A percentile compares a stretch with the other conserved stretches of the same genome.
phyloP scores from a whole-genome alignment of 345 rosid species.

The Theobroma cacao region DNA sequence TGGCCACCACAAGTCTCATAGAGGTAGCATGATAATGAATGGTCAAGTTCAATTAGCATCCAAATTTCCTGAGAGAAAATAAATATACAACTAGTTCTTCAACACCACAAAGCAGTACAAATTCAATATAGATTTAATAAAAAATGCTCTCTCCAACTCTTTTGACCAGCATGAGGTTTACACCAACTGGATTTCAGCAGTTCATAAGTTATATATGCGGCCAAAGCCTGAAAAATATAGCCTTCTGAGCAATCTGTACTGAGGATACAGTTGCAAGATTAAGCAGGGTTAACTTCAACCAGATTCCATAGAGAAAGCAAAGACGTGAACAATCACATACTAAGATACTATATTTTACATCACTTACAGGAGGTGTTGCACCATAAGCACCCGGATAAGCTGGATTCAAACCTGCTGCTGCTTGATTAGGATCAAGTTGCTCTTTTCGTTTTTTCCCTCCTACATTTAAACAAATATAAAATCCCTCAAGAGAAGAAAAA shows the following conservation, averaged over 20 bases:
- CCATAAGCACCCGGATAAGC: constrained; percentile 75
- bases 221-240: neutral
- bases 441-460: constrained; percentile 85
- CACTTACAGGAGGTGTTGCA: constrained; percentile 81
- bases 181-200: neutral
- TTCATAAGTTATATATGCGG: neutral
- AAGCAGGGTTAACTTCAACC: neutral
- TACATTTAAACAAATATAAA: constrained; percentile 13
- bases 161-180: neutral
- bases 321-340: neutral
- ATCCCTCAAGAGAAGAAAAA: neutral
- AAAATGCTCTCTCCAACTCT: neutral
- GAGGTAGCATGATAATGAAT: neutral
- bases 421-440: constrained; percentile 74
- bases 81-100: neutral
- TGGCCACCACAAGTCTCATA: neutral
- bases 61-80: neutral
- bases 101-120: neutral
- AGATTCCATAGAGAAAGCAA: neutral
- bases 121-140: too few species aligned
- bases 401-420: constrained; percentile 52
- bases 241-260: neutral
- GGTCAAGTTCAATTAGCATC: constrained; percentile 5
- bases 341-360: neutral
- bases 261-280: neutral